Evolutionary conservation across 1,284 basidiomycete genomes (phyloP).

Genomic region (Ganoderma resinaceum): DNA sequence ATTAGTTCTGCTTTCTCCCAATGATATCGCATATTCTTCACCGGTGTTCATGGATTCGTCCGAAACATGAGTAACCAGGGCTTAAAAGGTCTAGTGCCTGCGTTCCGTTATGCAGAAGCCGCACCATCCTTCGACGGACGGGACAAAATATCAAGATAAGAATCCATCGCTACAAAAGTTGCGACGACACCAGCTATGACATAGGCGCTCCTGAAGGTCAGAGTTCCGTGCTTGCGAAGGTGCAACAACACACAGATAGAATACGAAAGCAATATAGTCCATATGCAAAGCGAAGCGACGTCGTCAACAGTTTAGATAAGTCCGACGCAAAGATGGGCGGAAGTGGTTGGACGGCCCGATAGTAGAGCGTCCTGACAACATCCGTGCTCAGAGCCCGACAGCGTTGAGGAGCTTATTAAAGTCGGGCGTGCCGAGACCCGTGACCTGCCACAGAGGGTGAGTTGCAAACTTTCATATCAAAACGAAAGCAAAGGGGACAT

Average conservation of each 20-base stretch:
- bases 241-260: background rate
- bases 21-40: background rate
- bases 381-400: constrained; percentile 16
- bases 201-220: background rate
- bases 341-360: background rate
- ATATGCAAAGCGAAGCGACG: background rate
- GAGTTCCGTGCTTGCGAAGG: background rate
- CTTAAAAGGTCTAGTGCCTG: background rate
- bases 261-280: background rate
- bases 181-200: background rate
- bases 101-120: background rate
- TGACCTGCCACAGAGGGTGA: constrained; percentile 14
- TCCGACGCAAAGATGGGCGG: background rate
- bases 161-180: background rate
- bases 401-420: constrained; percentile 25
- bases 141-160: background rate
- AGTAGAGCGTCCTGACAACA: too few relatives aligned
- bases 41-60: background rate
- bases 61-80: background rate
- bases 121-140: background rate
- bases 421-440: constrained; percentile 30
- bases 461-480: background rate
- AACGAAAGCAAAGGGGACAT: constrained; percentile 23
- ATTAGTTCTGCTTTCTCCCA: background rate
- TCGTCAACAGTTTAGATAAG: background rate